Evolutionary conservation across 495 filamentous ascomycete species (phyloP).

Genomic region (Penicillium cataractarum): DNA sequence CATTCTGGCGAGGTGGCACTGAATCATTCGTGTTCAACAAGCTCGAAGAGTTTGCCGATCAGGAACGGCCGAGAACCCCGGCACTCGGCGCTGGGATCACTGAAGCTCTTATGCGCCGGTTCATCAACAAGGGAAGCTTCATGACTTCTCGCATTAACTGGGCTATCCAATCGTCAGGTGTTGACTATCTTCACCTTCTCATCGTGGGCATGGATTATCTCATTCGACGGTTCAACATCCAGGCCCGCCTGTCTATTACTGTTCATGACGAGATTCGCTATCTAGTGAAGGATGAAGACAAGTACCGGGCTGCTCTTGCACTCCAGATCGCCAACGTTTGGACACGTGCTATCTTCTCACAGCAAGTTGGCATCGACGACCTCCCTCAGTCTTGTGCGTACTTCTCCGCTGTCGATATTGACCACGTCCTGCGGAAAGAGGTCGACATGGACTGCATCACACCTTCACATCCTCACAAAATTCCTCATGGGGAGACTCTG

Average conservation of each 20-base stretch:
- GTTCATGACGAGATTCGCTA: slow-evolving; percentile 99
- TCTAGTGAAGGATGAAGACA: slow-evolving; percentile 81
- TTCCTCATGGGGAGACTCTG: slow-evolving; percentile 82
- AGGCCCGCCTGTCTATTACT: slow-evolving; percentile 85
- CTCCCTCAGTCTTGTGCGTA: slow-evolving; percentile 92
- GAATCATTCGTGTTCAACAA: slow-evolving; percentile 98
- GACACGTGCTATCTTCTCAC: slow-evolving; percentile 95
- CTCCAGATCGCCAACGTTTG: slow-evolving; percentile 93
- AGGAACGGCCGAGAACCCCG: slow-evolving; percentile 87
- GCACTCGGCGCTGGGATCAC: slow-evolving; percentile 97
- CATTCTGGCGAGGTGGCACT: slow-evolving; percentile 96
- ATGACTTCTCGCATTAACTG: slow-evolving; percentile 98
- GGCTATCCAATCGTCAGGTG: slow-evolving; percentile 96
- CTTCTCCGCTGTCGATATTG: slow-evolving; percentile 94
- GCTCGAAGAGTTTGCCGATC: slow-evolving; percentile 95
- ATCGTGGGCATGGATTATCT: slow-evolving; percentile 96
- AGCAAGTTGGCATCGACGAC: slow-evolving; percentile 95
- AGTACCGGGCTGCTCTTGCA: slow-evolving; percentile 86
- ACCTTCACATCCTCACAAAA: slow-evolving; percentile 76
- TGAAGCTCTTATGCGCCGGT: slow-evolving; percentile 86
- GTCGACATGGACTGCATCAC: slow-evolving; percentile 98
- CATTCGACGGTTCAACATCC: slow-evolving; percentile 79
- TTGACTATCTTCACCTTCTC: slow-evolving; percentile 95
- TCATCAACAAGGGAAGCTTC: slow-evolving; percentile 86
- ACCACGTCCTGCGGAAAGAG: slow-evolving; percentile 91